phyloP scores from a whole-genome alignment of 164 flowering plant species.

The Umbilicus rupestris region DNA sequence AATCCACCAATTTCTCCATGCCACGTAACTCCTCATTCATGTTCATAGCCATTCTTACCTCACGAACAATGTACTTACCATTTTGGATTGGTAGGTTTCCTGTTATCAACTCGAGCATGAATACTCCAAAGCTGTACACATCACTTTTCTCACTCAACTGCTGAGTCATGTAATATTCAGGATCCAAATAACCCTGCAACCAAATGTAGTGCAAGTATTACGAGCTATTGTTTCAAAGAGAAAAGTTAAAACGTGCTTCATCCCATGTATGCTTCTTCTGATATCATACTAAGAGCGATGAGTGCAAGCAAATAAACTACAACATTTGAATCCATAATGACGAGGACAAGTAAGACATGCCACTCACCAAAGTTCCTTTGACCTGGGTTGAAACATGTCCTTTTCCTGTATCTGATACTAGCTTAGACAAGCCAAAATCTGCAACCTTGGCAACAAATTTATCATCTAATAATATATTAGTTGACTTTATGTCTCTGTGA shows the following conservation, averaged over 20 bases:
- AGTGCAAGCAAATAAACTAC: too few relatives aligned
- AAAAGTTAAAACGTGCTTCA: too few relatives aligned
- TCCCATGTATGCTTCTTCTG: background rate
- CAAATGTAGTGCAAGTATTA: background rate
- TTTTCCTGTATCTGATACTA: background rate
- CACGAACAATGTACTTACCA: slow-evolving; percentile 85
- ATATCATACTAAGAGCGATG: too few relatives aligned
- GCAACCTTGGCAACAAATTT: slow-evolving; percentile 1
- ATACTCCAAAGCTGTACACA: slow-evolving; percentile 87
- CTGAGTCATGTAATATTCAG: slow-evolving; percentile 94
- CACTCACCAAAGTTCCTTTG: slow-evolving; percentile 8
- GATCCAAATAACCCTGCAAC: slow-evolving; percentile 88
- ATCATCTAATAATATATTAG: slow-evolving; percentile 2
- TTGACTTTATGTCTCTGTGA: slow-evolving; percentile 7
- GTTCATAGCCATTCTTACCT: slow-evolving; percentile 29
- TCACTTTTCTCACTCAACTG: slow-evolving; percentile 86
- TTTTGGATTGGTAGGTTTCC: slow-evolving; percentile 72
- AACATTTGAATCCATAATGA: background rate
- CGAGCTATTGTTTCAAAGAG: background rate
- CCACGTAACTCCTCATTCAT: background rate
- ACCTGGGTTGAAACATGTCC: slow-evolving; percentile 5
- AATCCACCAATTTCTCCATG: background rate
- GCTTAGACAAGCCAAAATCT: slow-evolving; percentile 6
- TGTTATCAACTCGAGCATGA: slow-evolving; percentile 77
- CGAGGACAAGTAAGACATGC: background rate